Conservation (phyloP, 331 rosid species). For the Quercus phellos region DNA sequence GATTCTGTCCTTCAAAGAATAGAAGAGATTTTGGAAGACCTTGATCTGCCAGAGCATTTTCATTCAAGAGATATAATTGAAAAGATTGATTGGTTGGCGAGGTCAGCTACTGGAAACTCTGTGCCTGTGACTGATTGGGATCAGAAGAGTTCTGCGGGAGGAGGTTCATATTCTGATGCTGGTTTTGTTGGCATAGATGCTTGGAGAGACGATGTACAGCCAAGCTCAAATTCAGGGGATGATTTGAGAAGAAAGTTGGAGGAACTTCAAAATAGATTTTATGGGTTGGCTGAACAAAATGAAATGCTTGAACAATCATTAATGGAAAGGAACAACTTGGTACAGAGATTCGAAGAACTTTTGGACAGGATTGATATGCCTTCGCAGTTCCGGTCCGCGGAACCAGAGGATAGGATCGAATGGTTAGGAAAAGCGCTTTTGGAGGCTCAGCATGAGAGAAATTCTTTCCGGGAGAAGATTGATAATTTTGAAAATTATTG, state of each 20-base stretch:
- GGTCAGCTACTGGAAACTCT: conserved; percentile 54
- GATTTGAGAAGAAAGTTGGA: conserved; percentile 63
- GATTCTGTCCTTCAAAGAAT: conserved; percentile 96
- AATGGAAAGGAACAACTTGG: conserved; percentile 80
- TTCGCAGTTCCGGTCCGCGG: conserved; percentile 66
- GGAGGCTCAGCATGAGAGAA: conserved; percentile 60
- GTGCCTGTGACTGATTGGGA: conserved; percentile 65
- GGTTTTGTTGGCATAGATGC: conserved; percentile 65
- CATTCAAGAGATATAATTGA: conserved; percentile 86
- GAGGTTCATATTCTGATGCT: conserved; percentile 71
- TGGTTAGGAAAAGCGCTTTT: conserved; percentile 69
- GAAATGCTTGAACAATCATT: conserved; percentile 97
- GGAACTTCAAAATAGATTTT: conserved; percentile 77
- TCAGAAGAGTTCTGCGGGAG: conserved; percentile 69
- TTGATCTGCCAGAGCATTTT: conserved; percentile 95
- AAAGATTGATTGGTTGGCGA: conserved; percentile 95
- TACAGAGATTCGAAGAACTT: conserved; percentile 93
- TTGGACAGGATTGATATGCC: conserved; percentile 81
- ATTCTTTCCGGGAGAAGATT: conserved; percentile 69
- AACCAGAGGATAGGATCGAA: conserved; percentile 76
- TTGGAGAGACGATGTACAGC: conserved; percentile 71
- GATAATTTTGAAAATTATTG: conserved; percentile 61
- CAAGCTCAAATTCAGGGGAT: conserved; percentile 50
- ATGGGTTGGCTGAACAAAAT: conserved; percentile 90
- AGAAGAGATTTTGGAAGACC: conserved; percentile 92